These are phyloP conservation scores for Fusarium bactridioides DNA, from an alignment of 2,329 filamentous ascomycete genomes.

Conservation along the genomic window DNA sequence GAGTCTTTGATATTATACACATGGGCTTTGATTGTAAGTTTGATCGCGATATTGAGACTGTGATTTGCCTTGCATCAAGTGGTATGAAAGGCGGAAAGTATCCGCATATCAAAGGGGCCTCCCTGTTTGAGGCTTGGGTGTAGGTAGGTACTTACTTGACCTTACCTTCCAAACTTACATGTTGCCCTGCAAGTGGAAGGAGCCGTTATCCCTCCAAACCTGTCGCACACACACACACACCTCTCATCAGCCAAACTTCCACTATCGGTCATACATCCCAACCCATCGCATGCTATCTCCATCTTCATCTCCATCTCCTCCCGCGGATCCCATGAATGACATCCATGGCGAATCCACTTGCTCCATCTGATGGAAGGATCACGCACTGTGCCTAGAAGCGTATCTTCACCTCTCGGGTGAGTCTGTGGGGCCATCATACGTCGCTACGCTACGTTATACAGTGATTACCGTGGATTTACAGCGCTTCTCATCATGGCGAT, in stretches of 20 bases:
- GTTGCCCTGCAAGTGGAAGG: slow-evolving; percentile 1
- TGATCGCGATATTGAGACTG: background rate
- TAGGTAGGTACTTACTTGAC: background rate
- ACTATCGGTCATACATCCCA: slow-evolving; percentile 3
- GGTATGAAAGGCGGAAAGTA: background rate
- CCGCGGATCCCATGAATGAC: slow-evolving; percentile 25
- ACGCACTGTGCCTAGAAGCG: slow-evolving; percentile 7
- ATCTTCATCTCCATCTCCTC: slow-evolving; percentile 24
- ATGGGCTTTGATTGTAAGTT: background rate
- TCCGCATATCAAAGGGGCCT: background rate
- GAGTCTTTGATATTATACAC: background rate
- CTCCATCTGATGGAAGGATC: slow-evolving; percentile 3
- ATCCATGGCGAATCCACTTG: slow-evolving; percentile 25
- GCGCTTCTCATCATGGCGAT: slow-evolving; percentile 9
- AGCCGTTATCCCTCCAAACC: background rate
- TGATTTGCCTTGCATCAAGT: background rate
- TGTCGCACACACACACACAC: background rate
- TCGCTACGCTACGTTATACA: slow-evolving; percentile 8
- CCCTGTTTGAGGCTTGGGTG: background rate
- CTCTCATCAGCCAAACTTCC: background rate
- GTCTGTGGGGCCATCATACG: slow-evolving; percentile 15
- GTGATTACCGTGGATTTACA: background rate
- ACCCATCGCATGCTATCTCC: slow-evolving; percentile 10
- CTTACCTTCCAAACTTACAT: background rate
- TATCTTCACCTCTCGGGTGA: background rate